phyloP scores from a whole-genome alignment of 1,284 basidiomycete genomes.

The Tausonia pullulans region DNA sequence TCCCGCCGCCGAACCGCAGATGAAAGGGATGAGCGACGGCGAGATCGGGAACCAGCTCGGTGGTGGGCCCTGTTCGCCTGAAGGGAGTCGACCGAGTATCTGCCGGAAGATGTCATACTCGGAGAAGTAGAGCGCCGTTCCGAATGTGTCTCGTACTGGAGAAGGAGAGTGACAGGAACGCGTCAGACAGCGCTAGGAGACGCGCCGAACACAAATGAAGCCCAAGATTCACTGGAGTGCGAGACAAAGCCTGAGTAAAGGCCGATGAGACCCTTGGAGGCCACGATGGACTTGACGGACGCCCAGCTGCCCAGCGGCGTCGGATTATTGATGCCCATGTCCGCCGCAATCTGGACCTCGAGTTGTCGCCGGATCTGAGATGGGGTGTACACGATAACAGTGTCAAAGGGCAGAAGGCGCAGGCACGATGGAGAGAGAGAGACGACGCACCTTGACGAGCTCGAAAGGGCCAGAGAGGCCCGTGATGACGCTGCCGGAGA shows the following conservation, averaged over 20 bases:
- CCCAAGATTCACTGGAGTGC: constrained; percentile 51
- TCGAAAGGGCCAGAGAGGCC: constrained; percentile 52
- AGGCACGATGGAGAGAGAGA: neutral
- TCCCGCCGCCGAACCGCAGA: constrained; percentile 71
- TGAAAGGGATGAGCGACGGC: constrained; percentile 62
- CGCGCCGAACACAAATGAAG: constrained; percentile 5
- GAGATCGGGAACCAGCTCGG: constrained; percentile 68
- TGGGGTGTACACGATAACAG: no score
- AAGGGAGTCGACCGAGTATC: constrained; percentile 54
- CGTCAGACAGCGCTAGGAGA: no score
- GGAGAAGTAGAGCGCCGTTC: constrained; percentile 74
- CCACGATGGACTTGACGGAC: constrained; percentile 6
- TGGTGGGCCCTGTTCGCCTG: constrained; percentile 60
- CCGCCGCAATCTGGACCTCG: constrained; percentile 75
- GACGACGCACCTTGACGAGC: constrained; percentile 60
- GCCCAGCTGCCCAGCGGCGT: constrained; percentile 38
- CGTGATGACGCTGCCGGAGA: constrained; percentile 34
- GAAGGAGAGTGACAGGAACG: neutral
- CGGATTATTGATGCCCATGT: constrained; percentile 52
- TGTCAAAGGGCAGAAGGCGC: no score
- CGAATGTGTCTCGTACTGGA: constrained; percentile 63
- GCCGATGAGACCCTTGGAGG: constrained; percentile 33
- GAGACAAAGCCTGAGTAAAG: constrained; percentile 73
- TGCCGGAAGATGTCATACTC: constrained; percentile 78
- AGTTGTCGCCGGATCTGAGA: constrained; percentile 58